Evolutionary conservation across 306 rosid species (phyloP), one percentile per base, ranked within the genome.

Genomic region (Astragalus glycyphyllos): DNA sequence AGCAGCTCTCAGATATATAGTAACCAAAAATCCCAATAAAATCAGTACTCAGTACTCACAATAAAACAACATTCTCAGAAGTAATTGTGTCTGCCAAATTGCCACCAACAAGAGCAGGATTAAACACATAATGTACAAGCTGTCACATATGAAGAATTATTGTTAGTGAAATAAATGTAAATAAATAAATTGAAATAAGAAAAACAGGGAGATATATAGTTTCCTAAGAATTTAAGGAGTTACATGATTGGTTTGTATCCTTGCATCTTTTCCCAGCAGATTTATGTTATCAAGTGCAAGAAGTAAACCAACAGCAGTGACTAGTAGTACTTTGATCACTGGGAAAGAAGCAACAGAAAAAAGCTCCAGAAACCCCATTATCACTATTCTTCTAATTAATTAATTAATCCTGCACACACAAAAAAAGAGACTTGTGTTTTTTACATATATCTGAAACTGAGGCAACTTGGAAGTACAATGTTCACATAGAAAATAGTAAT

Each of bases 71-170:
- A 58, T 74, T 74, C 50, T 84, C 79, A 35, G 13, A 74, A 65
- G 88, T 84, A 23, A 84, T 63, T 0, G 88, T 84, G 5, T 60
- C 58, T 1, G 88, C 88, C 77, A 84, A 79, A 64, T 60, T 84
- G 49, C 83, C 77, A 41, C 85, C 60, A 47, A 84, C 78, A 75
- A 84, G 31, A 23, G 83, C 71, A 35, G 88, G 85, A 81, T 84
- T 80, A 32, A 84, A 81, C 79, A 84, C 88, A 71, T 80, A 84
- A 66, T 77, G 81, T 6, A 84, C 85, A 57, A 84, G 78, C 88
- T 84, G 76, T 13, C 6, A 42, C 42, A 63, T 35, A 77, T 44
- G 44, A 53, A 61, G 15, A 44, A 68, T 54, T 35, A 34, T 9
- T 53, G 20, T 70, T 44, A 57, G 58, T 8, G 42, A 26, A 9